Evolutionary conservation across 2,329 filamentous ascomycete species (phyloP), one percentile per base, ranked within the genome.

Genomic region (Emmonsiellopsis sp.): DNA sequence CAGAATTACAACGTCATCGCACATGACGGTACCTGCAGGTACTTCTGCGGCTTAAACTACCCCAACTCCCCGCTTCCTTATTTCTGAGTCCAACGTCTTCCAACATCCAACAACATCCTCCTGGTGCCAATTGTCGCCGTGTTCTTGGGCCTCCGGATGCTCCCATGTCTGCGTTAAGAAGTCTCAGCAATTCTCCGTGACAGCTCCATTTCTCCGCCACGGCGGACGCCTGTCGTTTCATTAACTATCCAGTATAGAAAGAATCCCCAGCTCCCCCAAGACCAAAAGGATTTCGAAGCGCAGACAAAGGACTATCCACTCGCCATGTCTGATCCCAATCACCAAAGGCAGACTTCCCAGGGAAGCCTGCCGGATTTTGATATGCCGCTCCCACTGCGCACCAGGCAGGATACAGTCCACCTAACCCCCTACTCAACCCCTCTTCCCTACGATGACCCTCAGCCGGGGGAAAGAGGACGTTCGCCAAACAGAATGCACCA

Each of bases 391-490:
- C 15, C 41, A 2, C 10, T 38, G 38, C 16, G 7, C 7, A 47
- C 44, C 13, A 46, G 50, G 15, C 20, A 38, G 31, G 50, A 52
- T 38, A 52, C 50, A 31, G 45, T 52, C 16, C 50, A 52, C 31
- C 45, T 52, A 16, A 52, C 50, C 20, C 50, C 50, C 4, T 52
- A 52, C 31, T 45, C 50, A n/a, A 16, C 10, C 13, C 50, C 50
- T 31, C 50, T 45, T 13, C 40, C 26, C 1, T 38, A 52, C 20
- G 34, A 52, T 38, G 15, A 26, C 41, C 13, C 50, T 20, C 49
- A 43, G 31, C 5, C n/a, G 31, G 50, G 30, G 9, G 10, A 16
- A 44, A 37, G 41, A 49, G 46, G 46, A 10, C 46, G 46, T 8
- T 40, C 46, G 5, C 50, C 31, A 30, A 30, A 42, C 10, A 30